phyloP scores from a whole-genome alignment of 2,329 filamentous ascomycete species.

The Sporothrix protearum region DNA sequence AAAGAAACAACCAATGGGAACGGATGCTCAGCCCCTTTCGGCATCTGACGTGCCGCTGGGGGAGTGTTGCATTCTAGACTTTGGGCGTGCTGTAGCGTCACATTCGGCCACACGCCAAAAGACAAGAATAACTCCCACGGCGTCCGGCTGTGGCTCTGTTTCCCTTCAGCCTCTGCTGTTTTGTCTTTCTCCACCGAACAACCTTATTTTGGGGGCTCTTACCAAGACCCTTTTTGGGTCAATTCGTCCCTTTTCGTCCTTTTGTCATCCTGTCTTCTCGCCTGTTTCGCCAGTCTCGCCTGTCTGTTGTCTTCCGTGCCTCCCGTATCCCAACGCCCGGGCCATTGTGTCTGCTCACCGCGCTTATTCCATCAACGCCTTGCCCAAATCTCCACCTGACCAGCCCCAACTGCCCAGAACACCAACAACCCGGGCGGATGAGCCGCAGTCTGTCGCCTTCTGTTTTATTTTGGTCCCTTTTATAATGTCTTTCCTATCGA shows the following conservation, averaged over 20 bases:
- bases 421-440: not conserved
- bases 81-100: not conserved
- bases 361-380: not conserved
- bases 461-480: not conserved
- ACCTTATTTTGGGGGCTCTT: conserved; percentile 4
- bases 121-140: not conserved
- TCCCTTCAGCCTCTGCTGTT: not conserved
- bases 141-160: not conserved
- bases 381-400: not conserved
- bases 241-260: not conserved
- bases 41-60: not conserved
- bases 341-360: conserved; percentile 7
- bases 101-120: too few species aligned
- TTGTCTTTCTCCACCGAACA: conserved; percentile 5
- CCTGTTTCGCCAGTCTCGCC: not conserved
- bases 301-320: not conserved
- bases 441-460: not conserved
- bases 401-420: not conserved
- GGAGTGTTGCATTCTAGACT: not conserved
- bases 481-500: too few species aligned
- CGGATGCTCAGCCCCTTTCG: conserved; percentile 11
- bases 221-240: not conserved
- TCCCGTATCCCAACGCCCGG: not conserved
- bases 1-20: not conserved
- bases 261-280: not conserved